Evolutionary conservation across 1,284 basidiomycete genomes (phyloP).

Genomic region (Thecaphora thlaspeos): DNA sequence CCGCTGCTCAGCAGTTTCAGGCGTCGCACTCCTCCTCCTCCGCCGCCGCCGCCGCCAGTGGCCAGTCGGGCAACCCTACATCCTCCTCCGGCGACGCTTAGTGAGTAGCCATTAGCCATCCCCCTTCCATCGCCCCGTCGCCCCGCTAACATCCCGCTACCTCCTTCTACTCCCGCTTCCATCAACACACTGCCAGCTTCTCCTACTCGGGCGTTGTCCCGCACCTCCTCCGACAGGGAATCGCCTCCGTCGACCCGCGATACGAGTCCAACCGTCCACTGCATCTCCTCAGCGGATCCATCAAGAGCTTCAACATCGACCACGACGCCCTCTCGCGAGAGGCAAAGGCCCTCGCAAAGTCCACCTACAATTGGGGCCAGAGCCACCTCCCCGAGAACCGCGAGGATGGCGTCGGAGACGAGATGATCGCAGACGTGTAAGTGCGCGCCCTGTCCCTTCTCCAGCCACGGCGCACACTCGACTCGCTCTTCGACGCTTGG

Average conservation of each 20-base stretch:
- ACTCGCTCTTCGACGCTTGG: not conserved
- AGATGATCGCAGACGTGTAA: conserved; percentile 33
- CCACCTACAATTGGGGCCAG: conserved; percentile 45
- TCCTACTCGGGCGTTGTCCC: conserved; percentile 44
- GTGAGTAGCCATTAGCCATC: not conserved
- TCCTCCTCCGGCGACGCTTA: conserved; percentile 1
- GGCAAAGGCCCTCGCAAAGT: conserved; percentile 36
- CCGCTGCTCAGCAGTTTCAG: conserved; percentile 44
- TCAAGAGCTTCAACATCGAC: conserved; percentile 49
- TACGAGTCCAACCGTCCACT: conserved; percentile 45
- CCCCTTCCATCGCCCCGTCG: no score
- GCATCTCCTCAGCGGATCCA: conserved; percentile 38
- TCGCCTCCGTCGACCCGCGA: conserved; percentile 48
- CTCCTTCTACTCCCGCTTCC: not conserved
- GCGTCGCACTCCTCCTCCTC: conserved; percentile 24
- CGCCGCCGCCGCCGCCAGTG: conserved; percentile 4
- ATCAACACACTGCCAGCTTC: conserved; percentile 9
- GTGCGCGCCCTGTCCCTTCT: not conserved
- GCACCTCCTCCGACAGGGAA: conserved; percentile 39
- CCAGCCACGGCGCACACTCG: not conserved
- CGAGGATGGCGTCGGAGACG: conserved; percentile 42
- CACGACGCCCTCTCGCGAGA: conserved; percentile 41
- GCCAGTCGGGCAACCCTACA: not conserved
- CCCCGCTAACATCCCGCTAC: not conserved
- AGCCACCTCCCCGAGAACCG: conserved; percentile 39